Percentiles rank a stretch among this genome's conserved stretches.
phyloP scores from a whole-genome alignment of 176 grass and related monocot species.

The Musa itinerans region DNA sequence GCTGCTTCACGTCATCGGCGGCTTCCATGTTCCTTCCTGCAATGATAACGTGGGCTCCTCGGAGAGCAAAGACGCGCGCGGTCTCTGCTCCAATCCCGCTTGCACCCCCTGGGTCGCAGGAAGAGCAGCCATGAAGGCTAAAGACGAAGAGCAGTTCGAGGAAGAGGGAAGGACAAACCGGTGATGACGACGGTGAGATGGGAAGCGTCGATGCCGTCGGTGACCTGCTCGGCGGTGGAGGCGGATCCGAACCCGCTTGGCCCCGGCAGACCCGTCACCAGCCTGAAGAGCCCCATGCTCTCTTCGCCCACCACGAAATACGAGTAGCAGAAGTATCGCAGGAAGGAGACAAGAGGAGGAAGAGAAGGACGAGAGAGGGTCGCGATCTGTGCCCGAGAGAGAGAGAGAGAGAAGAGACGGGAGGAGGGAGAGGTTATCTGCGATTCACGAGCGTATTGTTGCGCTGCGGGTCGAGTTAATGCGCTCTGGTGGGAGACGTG shows the following conservation, averaged over 20 bases:
- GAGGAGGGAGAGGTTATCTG: too few relatives aligned
- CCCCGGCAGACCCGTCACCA: slow-evolving; percentile 65
- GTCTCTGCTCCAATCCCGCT: slow-evolving; percentile 95
- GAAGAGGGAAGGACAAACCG: slow-evolving; percentile 25
- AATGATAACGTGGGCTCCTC: slow-evolving; percentile 80
- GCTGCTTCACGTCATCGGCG: slow-evolving; percentile 50
- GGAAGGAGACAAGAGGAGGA: too few relatives aligned
- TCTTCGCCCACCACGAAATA: neutral
- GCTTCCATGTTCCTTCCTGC: slow-evolving; percentile 87
- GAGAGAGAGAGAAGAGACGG: too few relatives aligned
- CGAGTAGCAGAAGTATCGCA: too few relatives aligned
- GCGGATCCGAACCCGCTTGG: slow-evolving; percentile 65
- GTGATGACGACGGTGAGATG: slow-evolving; percentile 70
- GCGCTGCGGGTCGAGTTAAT: too few relatives aligned
- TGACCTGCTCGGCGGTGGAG: slow-evolving; percentile 80
- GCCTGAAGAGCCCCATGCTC: slow-evolving; percentile 41
- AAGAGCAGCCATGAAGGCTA: neutral
- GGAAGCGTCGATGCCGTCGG: slow-evolving; percentile 44
- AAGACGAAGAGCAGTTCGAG: neutral
- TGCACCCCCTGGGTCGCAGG: slow-evolving; percentile 43
- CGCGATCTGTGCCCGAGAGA: too few relatives aligned
- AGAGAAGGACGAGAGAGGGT: too few relatives aligned
- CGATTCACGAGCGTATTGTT: too few relatives aligned
- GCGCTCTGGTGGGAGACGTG: too few relatives aligned
- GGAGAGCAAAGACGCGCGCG: slow-evolving; percentile 59